Evolutionary conservation across 2,329 filamentous ascomycete species (phyloP).

Genomic region (Fonsecaea nubica): DNA sequence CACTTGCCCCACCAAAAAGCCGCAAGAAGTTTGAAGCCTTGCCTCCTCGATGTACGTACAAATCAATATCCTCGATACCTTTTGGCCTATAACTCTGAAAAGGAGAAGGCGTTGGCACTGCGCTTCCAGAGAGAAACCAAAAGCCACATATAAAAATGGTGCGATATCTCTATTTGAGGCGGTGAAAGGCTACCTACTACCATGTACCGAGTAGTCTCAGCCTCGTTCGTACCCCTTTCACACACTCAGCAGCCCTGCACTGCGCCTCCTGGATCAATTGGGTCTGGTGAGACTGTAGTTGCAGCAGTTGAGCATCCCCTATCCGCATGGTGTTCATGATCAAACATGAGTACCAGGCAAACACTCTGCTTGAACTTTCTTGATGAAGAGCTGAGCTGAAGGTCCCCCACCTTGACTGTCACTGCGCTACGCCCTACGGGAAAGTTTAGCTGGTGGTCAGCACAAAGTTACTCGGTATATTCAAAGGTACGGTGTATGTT

Average conservation of each 20-base stretch:
- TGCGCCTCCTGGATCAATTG: background rate
- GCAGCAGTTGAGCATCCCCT: background rate
- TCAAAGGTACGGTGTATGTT: too few relatives aligned
- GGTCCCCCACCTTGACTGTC: background rate
- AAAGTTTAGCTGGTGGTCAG: background rate
- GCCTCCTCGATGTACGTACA: background rate
- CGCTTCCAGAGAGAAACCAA: background rate
- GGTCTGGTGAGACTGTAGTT: background rate
- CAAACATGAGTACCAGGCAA: background rate
- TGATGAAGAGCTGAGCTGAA: background rate
- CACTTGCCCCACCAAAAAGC: background rate
- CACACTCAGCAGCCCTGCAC: background rate
- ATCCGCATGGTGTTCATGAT: background rate
- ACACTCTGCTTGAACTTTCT: constrained; percentile 2
- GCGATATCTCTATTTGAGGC: background rate
- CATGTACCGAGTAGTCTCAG: background rate
- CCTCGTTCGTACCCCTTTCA: constrained; percentile 1
- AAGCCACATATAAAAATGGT: too few relatives aligned
- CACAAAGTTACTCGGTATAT: background rate
- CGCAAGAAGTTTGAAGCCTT: background rate
- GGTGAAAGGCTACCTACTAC: background rate
- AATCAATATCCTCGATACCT: background rate
- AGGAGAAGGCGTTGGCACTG: background rate
- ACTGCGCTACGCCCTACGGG: background rate
- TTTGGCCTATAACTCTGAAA: background rate